Evolutionary conservation across 345 rosid species (phyloP).

Genomic region (Moricandia arvensis): DNA sequence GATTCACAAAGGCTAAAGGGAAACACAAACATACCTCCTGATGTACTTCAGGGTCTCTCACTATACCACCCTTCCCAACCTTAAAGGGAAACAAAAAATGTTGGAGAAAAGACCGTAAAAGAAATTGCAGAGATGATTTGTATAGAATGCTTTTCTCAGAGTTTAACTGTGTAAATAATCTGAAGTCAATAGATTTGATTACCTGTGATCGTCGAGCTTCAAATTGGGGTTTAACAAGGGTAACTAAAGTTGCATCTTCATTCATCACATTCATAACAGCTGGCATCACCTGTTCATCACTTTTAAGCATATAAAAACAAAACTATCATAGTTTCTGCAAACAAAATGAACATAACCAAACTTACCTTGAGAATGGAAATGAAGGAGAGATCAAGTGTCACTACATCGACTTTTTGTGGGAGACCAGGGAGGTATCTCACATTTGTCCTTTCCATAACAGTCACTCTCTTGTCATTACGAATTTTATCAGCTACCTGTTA

Average conservation of each 20-base stretch:
- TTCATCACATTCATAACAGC: slow-evolving; percentile 83
- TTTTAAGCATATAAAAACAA: no score
- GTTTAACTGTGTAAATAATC: background rate
- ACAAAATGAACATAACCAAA: slow-evolving; percentile 8
- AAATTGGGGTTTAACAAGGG: slow-evolving; percentile 89
- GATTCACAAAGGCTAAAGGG: slow-evolving; percentile 3
- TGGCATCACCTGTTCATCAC: slow-evolving; percentile 73
- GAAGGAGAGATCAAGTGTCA: slow-evolving; percentile 93
- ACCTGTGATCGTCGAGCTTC: slow-evolving; percentile 95
- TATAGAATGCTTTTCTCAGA: background rate
- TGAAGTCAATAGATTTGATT: slow-evolving; percentile 5
- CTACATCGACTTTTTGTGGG: slow-evolving; percentile 85
- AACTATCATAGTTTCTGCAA: background rate
- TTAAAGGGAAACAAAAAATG: slow-evolving; percentile 30
- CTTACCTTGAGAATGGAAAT: slow-evolving; percentile 84
- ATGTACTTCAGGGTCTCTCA: slow-evolving; percentile 86
- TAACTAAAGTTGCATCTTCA: slow-evolving; percentile 69
- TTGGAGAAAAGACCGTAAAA: background rate
- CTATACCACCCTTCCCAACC: slow-evolving; percentile 97
- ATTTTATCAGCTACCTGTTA: slow-evolving; percentile 87
- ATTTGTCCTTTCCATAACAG: slow-evolving; percentile 78
- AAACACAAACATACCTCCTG: slow-evolving; percentile 58
- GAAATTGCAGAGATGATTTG: background rate
- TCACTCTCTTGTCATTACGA: slow-evolving; percentile 69
- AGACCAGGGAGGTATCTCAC: slow-evolving; percentile 81